Conservation (phyloP, 768 basidiomycete species). For the Phanerochaete carnosa region DNA sequence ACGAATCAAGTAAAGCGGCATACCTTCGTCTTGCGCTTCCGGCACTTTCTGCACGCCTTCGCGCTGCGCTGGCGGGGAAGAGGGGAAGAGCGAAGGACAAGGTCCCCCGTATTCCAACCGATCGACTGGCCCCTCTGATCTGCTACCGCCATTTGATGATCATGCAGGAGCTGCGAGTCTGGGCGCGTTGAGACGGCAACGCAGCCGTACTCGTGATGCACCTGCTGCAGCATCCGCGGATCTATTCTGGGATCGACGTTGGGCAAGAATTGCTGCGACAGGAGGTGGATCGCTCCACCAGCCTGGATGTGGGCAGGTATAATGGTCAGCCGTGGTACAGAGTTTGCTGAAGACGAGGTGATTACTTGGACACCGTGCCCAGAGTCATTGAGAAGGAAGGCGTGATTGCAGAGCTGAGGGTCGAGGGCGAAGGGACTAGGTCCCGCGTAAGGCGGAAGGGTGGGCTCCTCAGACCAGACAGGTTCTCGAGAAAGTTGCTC, state of each 20-base stretch:
- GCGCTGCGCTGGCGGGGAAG: slow-evolving; percentile 29
- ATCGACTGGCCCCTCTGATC: slow-evolving; percentile 5
- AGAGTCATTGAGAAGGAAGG: background rate
- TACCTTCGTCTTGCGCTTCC: slow-evolving; percentile 58
- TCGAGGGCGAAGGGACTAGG: slow-evolving; percentile 6
- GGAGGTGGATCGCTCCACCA: background rate
- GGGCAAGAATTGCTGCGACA: background rate
- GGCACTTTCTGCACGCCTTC: slow-evolving; percentile 56
- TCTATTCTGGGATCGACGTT: slow-evolving; percentile 1
- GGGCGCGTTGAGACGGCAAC: background rate
- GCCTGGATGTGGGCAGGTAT: background rate
- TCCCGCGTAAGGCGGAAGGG: background rate
- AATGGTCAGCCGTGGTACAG: background rate
- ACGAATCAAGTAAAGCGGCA: slow-evolving; percentile 4
- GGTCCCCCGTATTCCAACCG: slow-evolving; percentile 5
- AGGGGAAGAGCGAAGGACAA: background rate
- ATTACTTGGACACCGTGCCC: background rate
- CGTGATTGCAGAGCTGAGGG: background rate
- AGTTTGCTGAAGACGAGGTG: background rate
- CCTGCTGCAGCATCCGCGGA: slow-evolving; percentile 6
- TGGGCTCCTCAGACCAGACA: slow-evolving; percentile 7
- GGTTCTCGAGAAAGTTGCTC: background rate
- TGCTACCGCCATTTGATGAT: background rate
- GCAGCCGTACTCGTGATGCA: slow-evolving; percentile 1
- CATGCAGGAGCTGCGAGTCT: slow-evolving; percentile 6